Conservation (phyloP, 768 basidiomycete genomes). For the Boletus rubroflammeus region DNA sequence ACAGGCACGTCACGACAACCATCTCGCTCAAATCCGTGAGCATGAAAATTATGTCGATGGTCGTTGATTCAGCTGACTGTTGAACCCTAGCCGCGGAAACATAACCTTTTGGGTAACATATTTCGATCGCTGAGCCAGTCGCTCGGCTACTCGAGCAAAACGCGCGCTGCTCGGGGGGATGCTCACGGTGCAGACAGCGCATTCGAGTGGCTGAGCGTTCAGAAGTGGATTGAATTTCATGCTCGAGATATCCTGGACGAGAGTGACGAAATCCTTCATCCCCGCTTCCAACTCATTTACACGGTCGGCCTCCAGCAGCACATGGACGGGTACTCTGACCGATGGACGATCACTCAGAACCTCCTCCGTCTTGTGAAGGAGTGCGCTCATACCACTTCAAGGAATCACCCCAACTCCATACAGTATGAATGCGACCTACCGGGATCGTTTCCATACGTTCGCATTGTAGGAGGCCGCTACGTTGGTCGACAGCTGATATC, state of each 20-base stretch:
- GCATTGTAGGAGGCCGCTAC: background rate
- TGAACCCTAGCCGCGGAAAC: too few relatives aligned
- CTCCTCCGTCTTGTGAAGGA: slow-evolving; percentile 15
- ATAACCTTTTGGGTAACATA: too few relatives aligned
- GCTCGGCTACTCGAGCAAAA: background rate
- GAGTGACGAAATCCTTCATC: slow-evolving; percentile 22
- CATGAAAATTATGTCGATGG: too few relatives aligned
- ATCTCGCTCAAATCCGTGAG: too few relatives aligned
- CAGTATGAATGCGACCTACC: background rate
- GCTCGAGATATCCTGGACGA: slow-evolving; percentile 20
- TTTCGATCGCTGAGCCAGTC: too few relatives aligned
- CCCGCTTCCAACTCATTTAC: slow-evolving; percentile 18
- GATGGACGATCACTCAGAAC: slow-evolving; percentile 30
- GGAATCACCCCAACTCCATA: background rate
- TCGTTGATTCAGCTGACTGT: too few relatives aligned
- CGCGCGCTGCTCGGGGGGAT: background rate
- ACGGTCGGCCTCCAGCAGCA: slow-evolving; percentile 21
- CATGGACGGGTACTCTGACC: slow-evolving; percentile 25
- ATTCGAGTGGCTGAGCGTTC: slow-evolving; percentile 14
- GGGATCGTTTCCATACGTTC: slow-evolving; percentile 9
- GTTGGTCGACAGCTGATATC: background rate
- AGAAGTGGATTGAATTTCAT: slow-evolving; percentile 13
- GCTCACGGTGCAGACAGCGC: background rate
- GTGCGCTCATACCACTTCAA: background rate
- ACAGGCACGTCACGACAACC: too few relatives aligned